Evolutionary conservation across 306 rosid species (phyloP), one percentile per base, ranked within the genome.

Genomic region (Acacia confusa): DNA sequence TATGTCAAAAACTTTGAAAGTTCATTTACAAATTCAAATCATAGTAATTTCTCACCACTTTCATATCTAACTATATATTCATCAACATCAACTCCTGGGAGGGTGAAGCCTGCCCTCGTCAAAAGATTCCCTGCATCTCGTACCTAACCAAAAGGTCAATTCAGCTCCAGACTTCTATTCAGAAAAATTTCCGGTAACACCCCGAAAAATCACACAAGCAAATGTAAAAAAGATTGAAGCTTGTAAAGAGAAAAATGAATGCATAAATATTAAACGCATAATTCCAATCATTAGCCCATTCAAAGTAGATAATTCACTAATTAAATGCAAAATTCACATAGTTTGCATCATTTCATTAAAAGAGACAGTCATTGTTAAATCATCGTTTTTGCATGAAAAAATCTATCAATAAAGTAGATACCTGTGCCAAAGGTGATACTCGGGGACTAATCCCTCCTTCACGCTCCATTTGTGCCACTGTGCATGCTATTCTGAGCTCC

Each of bases 401-500:
- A 27, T 32, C 70, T 34, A 47, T 63, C 76, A 79, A 79, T 25
- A 78, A 28, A 79, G 74, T 20, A 40, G 76, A 76, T 89, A 88
- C 99, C 87, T 95, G 99, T 44, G 99, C 99, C 88, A 95, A 85
- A 55, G 99, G 99, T 13, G 99, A 95, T 66, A 90, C 38, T 76
- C 97, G 90, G 60, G 99, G 99, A 89, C 99, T 93, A 84, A 93
- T 90, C 74, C 99, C 97, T 77, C 99, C 99, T 87, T 95, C 97
- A 71, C 97, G 97, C 84, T 93, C 99, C 97, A 95, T 93, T 81
- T 95, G 99, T 66, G 99, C 99, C 66, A 95, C 85, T 14, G 99
- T 95, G 88, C 99, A 95, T 32, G 99, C 97, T 83, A 95, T 91
- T 89, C 99, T 89, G 82, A 95, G 94, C 83, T 93, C 99, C 90